Base-by-base conservation (phyloP, 345 rosid species). In the Stellera chamaejasme region DNA sequence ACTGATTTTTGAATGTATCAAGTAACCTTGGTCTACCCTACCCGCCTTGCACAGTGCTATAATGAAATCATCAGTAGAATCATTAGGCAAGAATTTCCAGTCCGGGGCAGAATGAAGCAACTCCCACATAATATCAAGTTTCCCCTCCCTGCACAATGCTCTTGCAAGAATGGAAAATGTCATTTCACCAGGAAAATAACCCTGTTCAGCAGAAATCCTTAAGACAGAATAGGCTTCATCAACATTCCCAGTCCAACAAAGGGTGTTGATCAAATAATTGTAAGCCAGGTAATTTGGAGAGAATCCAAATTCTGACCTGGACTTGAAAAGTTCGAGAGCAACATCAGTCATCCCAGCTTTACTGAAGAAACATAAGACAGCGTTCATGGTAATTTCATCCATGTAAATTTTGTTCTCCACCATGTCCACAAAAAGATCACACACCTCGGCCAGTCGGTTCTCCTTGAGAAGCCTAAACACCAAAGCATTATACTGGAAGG, bases 321-420 rank as follows among this genome's bases (percentile, higher is more conserved):
- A 74, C 48, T 79, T 66, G 69, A 79, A 84, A 67, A 93, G 63
- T 56, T 84, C 83, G 10, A 78, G 66, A 10, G 96, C 97, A 69
- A 69, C 83, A 52, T 82, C 83, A 52, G 83, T 84, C 81, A 81
- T 79, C 47, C 99, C 96, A 4, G 82, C 84, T 67, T 93, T 93
- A 65, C 96, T 82, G 64, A 89, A 80, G 75, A 82, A 93, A 67
- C 94, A 82, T 41, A 93, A 70, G 28, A 80, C 75, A 48, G 83
- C 79, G 63, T 77, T 79, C 78, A 86, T 74, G 1, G 96, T 84
- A 41, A 65, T 56, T 70, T 55, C 66, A 60, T 84, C 79, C 52
- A 96, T 87, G 10, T 60, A 64, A 64, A 89, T 65, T 43, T 68
- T 68, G 52, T 54, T 61, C 39, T 78, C 81, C 61, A 72, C 78